A percentile compares a stretch with the other conserved stretches of the same genome.
Conservation (phyloP, 768 basidiomycete genomes). For the Suillus occidentalis region DNA sequence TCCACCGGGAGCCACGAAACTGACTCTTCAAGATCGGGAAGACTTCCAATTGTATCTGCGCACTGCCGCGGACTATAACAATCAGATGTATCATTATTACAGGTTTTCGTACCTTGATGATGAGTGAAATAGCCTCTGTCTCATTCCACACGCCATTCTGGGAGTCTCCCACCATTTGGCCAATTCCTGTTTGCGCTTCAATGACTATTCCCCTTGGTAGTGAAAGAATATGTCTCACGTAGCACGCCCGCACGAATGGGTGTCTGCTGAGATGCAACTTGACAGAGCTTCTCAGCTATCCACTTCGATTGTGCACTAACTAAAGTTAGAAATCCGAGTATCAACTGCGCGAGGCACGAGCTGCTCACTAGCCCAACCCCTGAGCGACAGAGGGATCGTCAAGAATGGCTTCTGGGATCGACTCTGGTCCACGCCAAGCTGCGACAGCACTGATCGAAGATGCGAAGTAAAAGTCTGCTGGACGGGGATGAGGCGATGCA, state of each 20-base stretch:
- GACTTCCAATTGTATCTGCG: slow-evolving; percentile 38
- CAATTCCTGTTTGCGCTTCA: slow-evolving; percentile 46
- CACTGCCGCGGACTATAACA: slow-evolving; percentile 35
- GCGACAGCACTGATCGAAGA: slow-evolving; percentile 44
- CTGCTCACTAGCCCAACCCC: slow-evolving; percentile 36
- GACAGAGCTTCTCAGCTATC: slow-evolving; percentile 53
- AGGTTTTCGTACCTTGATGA: slow-evolving; percentile 25
- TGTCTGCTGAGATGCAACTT: slow-evolving; percentile 38
- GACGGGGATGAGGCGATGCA: slow-evolving; percentile 30
- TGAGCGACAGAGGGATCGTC: slow-evolving; percentile 28
- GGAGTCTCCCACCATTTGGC: slow-evolving; percentile 56
- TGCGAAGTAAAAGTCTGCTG: slow-evolving; percentile 49
- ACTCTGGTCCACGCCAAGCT: slow-evolving; percentile 20
- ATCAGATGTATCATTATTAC: not conserved
- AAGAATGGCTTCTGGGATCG: slow-evolving; percentile 24
- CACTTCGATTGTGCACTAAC: slow-evolving; percentile 42
- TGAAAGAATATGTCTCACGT: slow-evolving; percentile 15
- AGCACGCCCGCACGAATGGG: slow-evolving; percentile 21
- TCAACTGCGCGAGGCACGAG: not conserved
- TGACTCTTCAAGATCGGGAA: slow-evolving; percentile 33
- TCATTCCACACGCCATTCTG: slow-evolving; percentile 52
- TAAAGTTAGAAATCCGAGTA: not conserved
- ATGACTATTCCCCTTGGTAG: slow-evolving; percentile 9
- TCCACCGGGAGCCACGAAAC: slow-evolving; percentile 54
- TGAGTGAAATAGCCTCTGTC: slow-evolving; percentile 39